Conservation (phyloP, 2,329 filamentous ascomycete species). For the Clonostachys rhizophaga region DNA sequence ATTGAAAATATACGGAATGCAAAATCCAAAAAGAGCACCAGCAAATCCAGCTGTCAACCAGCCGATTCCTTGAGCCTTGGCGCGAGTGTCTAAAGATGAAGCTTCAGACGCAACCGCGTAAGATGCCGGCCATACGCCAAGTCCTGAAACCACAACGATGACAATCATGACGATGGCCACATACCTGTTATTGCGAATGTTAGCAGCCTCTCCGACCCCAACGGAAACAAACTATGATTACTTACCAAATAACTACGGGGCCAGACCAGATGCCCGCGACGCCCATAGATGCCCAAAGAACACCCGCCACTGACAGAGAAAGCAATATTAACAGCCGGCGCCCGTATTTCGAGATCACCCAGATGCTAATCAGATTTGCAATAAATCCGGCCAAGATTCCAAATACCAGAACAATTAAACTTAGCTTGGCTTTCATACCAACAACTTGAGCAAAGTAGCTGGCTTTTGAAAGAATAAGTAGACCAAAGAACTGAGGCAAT, state of each 20-base stretch:
- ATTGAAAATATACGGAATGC: conserved; percentile 38
- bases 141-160: conserved; percentile 32
- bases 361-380: conserved; percentile 35
- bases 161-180: conserved; percentile 31
- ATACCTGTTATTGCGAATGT: conserved; percentile 6
- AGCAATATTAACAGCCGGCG: conserved; percentile 29
- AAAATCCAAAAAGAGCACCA: conserved; percentile 35
- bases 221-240: too few species aligned
- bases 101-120: conserved; percentile 35
- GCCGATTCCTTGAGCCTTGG: conserved; percentile 35
- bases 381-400: conserved; percentile 38
- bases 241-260: not conserved
- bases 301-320: conserved; percentile 20
- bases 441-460: conserved; percentile 33
- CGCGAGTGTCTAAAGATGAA: conserved; percentile 34
- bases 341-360: conserved; percentile 31
- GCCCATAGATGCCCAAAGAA: conserved; percentile 39
- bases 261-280: conserved; percentile 27
- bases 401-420: conserved; percentile 36
- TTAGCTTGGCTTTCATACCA: conserved; percentile 19
- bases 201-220: not conserved
- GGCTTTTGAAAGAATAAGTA: conserved; percentile 33
- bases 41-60: conserved; percentile 33
- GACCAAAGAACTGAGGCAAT: conserved; percentile 37
- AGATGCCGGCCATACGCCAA: conserved; percentile 35